phyloP scores from a whole-genome alignment of 352 stramenopile species.

The Phytopythium montanum region DNA sequence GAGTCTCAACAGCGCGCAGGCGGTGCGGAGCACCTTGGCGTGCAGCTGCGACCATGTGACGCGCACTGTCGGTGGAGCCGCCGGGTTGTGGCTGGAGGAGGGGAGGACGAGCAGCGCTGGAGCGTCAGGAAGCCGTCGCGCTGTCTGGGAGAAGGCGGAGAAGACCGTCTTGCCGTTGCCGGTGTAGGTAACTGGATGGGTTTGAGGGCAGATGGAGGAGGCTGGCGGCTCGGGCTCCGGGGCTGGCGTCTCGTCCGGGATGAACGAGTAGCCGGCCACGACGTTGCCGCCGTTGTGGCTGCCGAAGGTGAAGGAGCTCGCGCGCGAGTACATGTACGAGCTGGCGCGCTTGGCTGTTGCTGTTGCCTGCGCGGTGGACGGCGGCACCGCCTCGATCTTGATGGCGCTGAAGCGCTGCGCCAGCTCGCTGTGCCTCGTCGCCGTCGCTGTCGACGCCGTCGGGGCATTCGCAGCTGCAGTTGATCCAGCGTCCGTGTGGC shows the following conservation, averaged over 20 bases:
- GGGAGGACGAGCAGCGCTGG: conserved; percentile 14
- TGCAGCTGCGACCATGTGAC: conserved; percentile 38
- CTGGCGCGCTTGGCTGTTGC: conserved; percentile 1
- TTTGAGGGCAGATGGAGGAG: too few relatives aligned
- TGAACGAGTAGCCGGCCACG: conserved; percentile 4
- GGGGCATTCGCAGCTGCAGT: too few relatives aligned
- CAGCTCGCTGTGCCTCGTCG: background rate
- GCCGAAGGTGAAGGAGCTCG: conserved; percentile 12
- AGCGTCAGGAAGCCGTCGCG: conserved; percentile 14
- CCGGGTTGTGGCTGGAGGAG: background rate
- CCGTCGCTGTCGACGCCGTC: background rate
- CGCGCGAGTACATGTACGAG: conserved; percentile 39
- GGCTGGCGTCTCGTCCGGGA: conserved; percentile 4
- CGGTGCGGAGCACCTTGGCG: conserved; percentile 21
- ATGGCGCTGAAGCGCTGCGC: conserved; percentile 20
- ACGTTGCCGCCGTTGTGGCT: background rate
- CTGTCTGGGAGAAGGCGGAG: conserved; percentile 27
- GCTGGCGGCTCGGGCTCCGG: background rate
- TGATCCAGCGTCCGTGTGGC: background rate
- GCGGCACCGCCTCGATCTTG: conserved; percentile 24
- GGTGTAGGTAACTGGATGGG: background rate
- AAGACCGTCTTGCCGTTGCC: conserved; percentile 15
- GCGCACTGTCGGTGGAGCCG: background rate
- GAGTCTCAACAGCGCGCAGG: conserved; percentile 45
- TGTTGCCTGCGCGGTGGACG: background rate